phyloP scores from a whole-genome alignment of 2,329 filamentous ascomycete species.

The Ophiostoma australiae region DNA sequence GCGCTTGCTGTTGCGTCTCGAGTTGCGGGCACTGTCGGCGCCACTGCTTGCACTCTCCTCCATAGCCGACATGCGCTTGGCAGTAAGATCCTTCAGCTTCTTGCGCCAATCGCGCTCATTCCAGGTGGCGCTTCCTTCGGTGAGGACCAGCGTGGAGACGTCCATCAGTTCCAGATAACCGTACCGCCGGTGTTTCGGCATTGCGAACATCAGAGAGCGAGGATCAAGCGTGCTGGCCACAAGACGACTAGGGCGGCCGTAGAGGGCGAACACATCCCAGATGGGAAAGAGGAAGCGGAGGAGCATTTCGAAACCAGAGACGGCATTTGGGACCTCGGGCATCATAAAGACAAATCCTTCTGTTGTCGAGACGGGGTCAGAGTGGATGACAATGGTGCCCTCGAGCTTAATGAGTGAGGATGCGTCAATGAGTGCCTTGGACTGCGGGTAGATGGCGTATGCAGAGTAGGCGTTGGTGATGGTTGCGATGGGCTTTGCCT shows the following conservation, averaged over 20 bases:
- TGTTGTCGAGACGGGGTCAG: conserved; percentile 66
- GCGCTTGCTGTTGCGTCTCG: conserved; percentile 54
- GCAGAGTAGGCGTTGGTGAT: conserved; percentile 87
- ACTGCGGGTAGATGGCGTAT: conserved; percentile 93
- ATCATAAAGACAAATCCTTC: conserved; percentile 98
- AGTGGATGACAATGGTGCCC: conserved; percentile 82
- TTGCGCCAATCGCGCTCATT: conserved; percentile 85
- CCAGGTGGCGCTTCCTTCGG: conserved; percentile 71
- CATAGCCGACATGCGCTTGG: conserved; percentile 65
- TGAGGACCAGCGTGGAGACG: conserved; percentile 72
- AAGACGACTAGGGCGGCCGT: conserved; percentile 80
- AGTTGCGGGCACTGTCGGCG: conserved; percentile 45
- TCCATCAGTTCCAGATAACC: conserved; percentile 89
- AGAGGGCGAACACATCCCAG: conserved; percentile 87
- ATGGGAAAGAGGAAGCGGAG: conserved; percentile 87
- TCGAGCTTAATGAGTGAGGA: conserved; percentile 94
- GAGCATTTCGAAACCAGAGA: conserved; percentile 93
- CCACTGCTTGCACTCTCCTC: conserved; percentile 44
- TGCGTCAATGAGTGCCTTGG: conserved; percentile 87
- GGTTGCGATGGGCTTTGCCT: conserved; percentile 81
- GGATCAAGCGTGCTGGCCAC: conserved; percentile 83
- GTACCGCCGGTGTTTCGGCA: conserved; percentile 82
- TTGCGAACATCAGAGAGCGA: conserved; percentile 94
- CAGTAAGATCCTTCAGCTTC: conserved; percentile 81
- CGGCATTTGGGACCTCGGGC: conserved; percentile 88